Evolutionary conservation across 768 basidiomycete genomes (phyloP).

Genomic region (Termitomyces sp.): DNA sequence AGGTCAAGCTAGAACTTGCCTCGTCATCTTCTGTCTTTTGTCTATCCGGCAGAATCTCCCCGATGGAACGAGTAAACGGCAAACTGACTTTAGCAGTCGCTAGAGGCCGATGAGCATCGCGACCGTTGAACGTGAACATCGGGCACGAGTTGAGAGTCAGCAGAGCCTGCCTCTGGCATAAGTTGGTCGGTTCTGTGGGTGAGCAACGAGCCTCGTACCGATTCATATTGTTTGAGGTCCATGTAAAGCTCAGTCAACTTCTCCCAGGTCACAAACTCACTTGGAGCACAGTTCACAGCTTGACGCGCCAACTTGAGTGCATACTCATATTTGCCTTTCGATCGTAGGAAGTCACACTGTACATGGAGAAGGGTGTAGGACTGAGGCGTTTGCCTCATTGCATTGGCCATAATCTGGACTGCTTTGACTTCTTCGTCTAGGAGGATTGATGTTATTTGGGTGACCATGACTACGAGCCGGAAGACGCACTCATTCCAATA

Average conservation of each 20-base stretch:
- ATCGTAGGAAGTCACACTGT: constrained; percentile 90
- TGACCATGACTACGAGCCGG: not conserved
- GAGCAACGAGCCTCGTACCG: constrained; percentile 31
- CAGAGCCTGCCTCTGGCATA: constrained; percentile 45
- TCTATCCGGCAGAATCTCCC: constrained; percentile 85
- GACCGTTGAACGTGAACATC: constrained; percentile 99
- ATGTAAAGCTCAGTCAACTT: constrained; percentile 95
- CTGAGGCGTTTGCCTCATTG: constrained; percentile 81
- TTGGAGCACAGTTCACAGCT: constrained; percentile 97
- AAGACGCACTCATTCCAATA: constrained; percentile 89
- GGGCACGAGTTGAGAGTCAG: constrained; percentile 98
- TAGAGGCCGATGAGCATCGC: constrained; percentile 85
- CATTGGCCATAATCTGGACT: constrained; percentile 84
- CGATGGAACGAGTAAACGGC: constrained; percentile 80
- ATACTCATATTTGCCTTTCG: constrained; percentile 82
- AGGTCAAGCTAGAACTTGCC: constrained; percentile 28
- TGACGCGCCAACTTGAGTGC: constrained; percentile 88
- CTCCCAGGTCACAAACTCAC: constrained; percentile 99
- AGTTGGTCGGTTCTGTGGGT: not conserved
- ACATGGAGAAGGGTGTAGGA: constrained; percentile 92
- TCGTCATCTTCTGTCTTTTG: constrained; percentile 82
- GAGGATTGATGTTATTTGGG: not conserved
- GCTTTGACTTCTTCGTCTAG: constrained; percentile 98
- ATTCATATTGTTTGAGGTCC: constrained; percentile 82
- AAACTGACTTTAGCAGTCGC: constrained; percentile 77